A percentile compares a stretch with the other conserved stretches of the same genome.
phyloP scores from a whole-genome alignment of 176 grass and related monocot genomes.

The Pharus latifolius region DNA sequence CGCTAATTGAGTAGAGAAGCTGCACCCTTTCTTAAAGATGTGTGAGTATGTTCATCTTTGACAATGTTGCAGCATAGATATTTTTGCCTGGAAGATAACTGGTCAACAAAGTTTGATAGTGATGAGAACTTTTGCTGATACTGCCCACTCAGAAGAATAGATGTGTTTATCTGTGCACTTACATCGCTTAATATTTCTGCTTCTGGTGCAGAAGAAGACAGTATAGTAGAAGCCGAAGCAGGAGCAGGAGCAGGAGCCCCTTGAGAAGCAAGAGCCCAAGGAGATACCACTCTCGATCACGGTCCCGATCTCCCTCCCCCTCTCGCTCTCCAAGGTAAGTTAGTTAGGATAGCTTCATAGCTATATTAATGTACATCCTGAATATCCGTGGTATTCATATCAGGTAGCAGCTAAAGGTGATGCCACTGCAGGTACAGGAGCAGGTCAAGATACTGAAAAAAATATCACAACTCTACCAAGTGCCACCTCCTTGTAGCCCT shows the following conservation, averaged over 20 bases:
- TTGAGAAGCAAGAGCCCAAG: constrained; percentile 35
- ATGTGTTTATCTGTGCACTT: background rate
- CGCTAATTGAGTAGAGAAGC: background rate
- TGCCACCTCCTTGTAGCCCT: background rate
- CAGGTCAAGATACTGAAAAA: constrained; percentile 65
- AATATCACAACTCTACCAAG: background rate
- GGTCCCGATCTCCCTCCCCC: constrained; percentile 46
- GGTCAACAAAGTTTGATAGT: background rate
- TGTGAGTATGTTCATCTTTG: no score
- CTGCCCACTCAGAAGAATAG: background rate
- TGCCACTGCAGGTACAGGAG: constrained; percentile 60
- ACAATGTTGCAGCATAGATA: background rate
- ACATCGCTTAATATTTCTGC: constrained; percentile 3
- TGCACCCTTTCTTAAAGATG: background rate
- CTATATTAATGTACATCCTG: background rate
- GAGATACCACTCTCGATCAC: constrained; percentile 32
- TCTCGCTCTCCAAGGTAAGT: constrained; percentile 72
- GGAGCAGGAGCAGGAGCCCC: constrained; percentile 47
- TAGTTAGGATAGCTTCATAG: background rate
- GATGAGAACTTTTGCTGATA: background rate
- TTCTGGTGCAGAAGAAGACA: constrained; percentile 41
- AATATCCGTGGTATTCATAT: background rate
- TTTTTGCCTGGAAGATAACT: background rate
- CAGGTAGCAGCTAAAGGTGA: background rate
- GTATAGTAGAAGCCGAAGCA: constrained; percentile 70